Percentiles rank a stretch among this genome's conserved stretches.
phyloP scores from a whole-genome alignment of 495 filamentous ascomycete genomes.

The Aspergillus leporis region DNA sequence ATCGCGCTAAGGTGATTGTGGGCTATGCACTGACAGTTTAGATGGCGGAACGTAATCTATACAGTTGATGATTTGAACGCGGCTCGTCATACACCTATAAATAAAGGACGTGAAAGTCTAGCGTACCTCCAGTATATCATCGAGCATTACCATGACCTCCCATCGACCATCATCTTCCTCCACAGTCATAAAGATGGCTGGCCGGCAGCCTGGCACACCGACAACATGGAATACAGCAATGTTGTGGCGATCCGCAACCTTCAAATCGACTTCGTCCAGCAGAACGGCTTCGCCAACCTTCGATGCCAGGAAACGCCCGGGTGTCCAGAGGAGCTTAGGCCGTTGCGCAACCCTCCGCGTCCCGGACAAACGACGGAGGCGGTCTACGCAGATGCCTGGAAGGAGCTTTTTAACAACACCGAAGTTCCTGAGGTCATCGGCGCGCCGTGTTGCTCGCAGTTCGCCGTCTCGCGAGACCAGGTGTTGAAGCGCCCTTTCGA shows the following conservation, averaged over 20 bases:
- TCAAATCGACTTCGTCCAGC: conserved; percentile 35
- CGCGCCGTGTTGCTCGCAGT: conserved; percentile 67
- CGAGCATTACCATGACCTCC: conserved; percentile 49
- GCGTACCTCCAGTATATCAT: conserved; percentile 50
- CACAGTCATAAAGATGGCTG: conserved; percentile 44
- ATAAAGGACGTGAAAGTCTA: conserved; percentile 50
- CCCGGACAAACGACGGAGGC: conserved; percentile 51
- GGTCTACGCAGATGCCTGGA: conserved; percentile 45
- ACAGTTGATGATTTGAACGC: conserved; percentile 44
- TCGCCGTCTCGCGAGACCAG: conserved; percentile 60
- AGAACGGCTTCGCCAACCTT: conserved; percentile 43
- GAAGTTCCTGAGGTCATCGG: conserved; percentile 50
- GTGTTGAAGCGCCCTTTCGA: conserved; percentile 47
- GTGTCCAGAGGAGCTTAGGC: conserved; percentile 43
- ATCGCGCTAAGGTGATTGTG: conserved; percentile 10
- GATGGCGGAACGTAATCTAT: conserved; percentile 48
- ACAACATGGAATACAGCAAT: conserved; percentile 46
- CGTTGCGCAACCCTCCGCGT: conserved; percentile 45
- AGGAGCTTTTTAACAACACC: conserved; percentile 42
- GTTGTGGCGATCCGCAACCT: conserved; percentile 42
- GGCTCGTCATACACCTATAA: conserved; percentile 40
- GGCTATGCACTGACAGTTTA: conserved; percentile 8
- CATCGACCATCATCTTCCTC: conserved; percentile 41
- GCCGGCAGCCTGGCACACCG: conserved; percentile 48
- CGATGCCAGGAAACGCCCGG: conserved; percentile 44